Percentiles rank a stretch among this genome's conserved stretches.
Conservation (phyloP, 106 monocot species). For the Platanthera zijinensis region DNA sequence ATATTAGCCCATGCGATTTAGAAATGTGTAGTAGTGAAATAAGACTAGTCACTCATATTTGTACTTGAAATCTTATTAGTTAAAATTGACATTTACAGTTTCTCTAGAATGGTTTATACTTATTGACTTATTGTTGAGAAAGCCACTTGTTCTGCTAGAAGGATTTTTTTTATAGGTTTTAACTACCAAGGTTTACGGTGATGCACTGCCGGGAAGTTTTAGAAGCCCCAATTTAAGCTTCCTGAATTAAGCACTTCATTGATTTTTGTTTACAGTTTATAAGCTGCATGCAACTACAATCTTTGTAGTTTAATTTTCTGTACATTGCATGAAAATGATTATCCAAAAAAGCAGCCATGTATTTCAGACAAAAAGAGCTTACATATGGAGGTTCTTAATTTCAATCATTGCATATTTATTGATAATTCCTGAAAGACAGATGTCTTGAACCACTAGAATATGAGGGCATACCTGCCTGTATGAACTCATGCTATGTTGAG, state of each 20-base stretch:
- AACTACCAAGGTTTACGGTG: not conserved
- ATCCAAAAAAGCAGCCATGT: not conserved
- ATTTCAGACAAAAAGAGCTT: not conserved
- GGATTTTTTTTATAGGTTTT: not conserved
- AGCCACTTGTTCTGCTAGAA: not conserved
- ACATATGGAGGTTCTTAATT: not conserved
- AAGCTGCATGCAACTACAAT: not conserved
- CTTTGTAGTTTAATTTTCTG: not conserved
- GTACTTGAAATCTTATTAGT: not conserved
- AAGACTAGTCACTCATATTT: not conserved
- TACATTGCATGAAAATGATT: not conserved
- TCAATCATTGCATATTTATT: not conserved
- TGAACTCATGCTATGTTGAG: not conserved
- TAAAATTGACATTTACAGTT: not conserved
- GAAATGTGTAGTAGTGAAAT: not conserved
- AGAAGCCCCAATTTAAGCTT: not conserved
- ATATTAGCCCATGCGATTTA: not conserved
- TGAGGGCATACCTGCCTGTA: not conserved
- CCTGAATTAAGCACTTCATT: not conserved
- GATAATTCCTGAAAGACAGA: not conserved
- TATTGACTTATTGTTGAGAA: not conserved
- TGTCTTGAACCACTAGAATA: not conserved
- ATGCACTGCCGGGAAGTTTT: not conserved
- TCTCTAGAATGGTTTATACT: not conserved
- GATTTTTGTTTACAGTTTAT: not conserved